Evolutionary conservation across 2,329 filamentous ascomycete species (phyloP).

Genomic region (Berkeleyomyces rouxiae): DNA sequence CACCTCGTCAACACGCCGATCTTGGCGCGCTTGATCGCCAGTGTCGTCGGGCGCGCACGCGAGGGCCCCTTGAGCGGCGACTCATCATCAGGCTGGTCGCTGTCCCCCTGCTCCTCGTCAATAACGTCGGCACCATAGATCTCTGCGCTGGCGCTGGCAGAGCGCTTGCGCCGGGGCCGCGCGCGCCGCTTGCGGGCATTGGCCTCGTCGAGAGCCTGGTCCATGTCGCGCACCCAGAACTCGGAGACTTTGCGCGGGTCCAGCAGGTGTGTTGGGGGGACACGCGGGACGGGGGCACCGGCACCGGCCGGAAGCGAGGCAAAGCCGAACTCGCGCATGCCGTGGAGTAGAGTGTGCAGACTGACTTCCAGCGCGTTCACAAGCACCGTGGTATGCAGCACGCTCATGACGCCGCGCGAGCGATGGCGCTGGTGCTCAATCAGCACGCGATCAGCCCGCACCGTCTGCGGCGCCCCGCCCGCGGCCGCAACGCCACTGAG

Average conservation of each 20-base stretch:
- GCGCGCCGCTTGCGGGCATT: not conserved
- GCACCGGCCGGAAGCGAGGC: not conserved
- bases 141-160: not conserved
- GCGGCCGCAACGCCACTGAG: not conserved
- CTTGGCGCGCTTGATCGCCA: slow-evolving; percentile 4
- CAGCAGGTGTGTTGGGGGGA: not conserved
- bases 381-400: slow-evolving; percentile 4
- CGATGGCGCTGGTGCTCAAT: slow-evolving; percentile 11
- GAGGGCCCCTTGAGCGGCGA: not conserved
- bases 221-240: slow-evolving; percentile 7
- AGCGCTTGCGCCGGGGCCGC: not conserved
- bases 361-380: slow-evolving; percentile 8
- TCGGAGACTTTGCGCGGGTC: slow-evolving; percentile 3
- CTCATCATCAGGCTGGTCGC: not conserved
- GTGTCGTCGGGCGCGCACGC: not conserved
- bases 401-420: not conserved
- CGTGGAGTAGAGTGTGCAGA: not conserved
- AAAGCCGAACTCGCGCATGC: not conserved
- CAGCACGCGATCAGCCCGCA: not conserved
- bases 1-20: slow-evolving; percentile 5
- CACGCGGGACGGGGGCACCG: not conserved
- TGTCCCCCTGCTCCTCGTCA: not conserved
- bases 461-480: not conserved
- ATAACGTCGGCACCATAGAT: not conserved
- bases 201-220: not conserved